Base-by-base conservation (phyloP, 345 rosid species). In the Eucalyptus dawsonii region DNA sequence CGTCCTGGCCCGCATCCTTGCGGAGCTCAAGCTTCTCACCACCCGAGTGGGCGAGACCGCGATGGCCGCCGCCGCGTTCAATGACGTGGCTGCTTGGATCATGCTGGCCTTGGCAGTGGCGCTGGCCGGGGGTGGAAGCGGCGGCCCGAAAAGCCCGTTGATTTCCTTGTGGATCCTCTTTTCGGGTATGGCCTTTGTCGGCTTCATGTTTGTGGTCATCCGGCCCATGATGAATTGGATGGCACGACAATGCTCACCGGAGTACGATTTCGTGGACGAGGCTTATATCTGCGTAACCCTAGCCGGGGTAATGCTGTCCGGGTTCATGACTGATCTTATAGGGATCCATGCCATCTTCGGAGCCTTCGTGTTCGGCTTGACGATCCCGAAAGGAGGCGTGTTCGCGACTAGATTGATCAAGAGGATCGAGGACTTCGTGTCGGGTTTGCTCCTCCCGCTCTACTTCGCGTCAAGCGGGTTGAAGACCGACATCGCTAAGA, bases 31-130 rank as follows among this genome's bases (percentile, higher is more conserved):
- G 90, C 95, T 96, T 42, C 90, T 97, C 25, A 96, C 98, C 3
- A 96, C 99, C 29, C 91, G 49, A 40, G 86, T 96, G 2, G 98
- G 99, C 5, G 95, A 95, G 90, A 94, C 94, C 2, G 99, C 99
- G 56, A 96, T 96, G 97, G 95, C 99, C 11, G 97, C 99, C 3
- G 99, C 99, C 49, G 98, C 99, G 15, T 94, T 97, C 90, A 97
- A 97, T 90, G 99, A 97, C 80, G 94, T 97, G 1, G 97, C 96
- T 16, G 99, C 99, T 2, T 97, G 99, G 99, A 94, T 97, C 56
- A 90, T 96, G 47, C 92, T 96, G 1, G 99, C 99, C 21, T 85
- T 96, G 1, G 99, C 98, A 34, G 95, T 97, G 7, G 98, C 98
- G 45, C 91, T 97, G 1, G 96, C 98, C 0, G 98, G 96, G 1